Base-by-base conservation (phyloP, 108 stramenopile species). In the Skeletonema tropicum region DNA sequence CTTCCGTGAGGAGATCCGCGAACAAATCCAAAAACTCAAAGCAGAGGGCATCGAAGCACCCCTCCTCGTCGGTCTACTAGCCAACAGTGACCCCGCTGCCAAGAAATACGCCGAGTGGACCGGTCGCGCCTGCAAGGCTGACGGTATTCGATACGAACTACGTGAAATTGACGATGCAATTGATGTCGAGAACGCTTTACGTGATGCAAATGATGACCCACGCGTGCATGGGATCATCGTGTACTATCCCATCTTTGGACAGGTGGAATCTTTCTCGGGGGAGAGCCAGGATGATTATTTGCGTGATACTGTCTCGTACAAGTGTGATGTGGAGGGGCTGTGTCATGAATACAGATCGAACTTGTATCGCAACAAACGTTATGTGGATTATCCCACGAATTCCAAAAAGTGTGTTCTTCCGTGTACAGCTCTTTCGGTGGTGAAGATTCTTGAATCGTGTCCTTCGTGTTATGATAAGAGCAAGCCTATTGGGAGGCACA, bases 201-300 rank as follows among this genome's bases (percentile, higher is more conserved):
- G 89, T 30, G 95, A 96, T 61, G 93, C 93, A 61, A 98, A 98
- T 76, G 93, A 91, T 25, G 97, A 98, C 68, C 95, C 95, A 7
- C 85, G 89, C 19, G 97, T 98, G 45, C 96, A 97, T 74, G 98
- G 98, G 30, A 96, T 98, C 59, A 96, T 98, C 73, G 96, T 98
- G 14, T 98, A 98, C 76, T 98, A 98, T 83, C 98, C 98, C 46
- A 97, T 97, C 67, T 98, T 98, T 73, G 98, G 97, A 11, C 90
- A 93, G 60, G 89, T 92, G 25, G 97, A 97, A 62, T 92, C 91
- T 15, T 98, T 97, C 71, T 93, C 83, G 57, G 98, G 98, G 13
- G 95, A 90, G 23, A 86, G 86, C 71, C 96, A 97, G 76, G 98
- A 98, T 82, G 98, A 98, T 80, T 97, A 97, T 75, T 78, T 98